These are phyloP conservation scores for Infundibulicybe gibba DNA, from an alignment of 768 basidiomycete genomes.

Conservation along the genomic window DNA sequence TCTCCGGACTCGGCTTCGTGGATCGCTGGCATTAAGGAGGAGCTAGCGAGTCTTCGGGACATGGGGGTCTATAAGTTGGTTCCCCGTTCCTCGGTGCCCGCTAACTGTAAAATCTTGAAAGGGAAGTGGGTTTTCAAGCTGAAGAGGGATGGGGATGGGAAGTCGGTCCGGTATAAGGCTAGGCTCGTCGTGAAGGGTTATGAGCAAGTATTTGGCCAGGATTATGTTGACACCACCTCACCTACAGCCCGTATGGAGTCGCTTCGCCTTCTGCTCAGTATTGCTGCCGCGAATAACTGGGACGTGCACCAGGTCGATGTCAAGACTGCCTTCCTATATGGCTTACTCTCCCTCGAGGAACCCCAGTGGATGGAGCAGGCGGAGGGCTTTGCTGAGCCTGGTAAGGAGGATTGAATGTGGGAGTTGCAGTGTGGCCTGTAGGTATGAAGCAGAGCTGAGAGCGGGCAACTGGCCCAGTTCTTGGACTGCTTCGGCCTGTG, in stretches of 20 bases:
- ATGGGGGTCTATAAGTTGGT: conserved; percentile 24
- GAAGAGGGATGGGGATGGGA: conserved; percentile 24
- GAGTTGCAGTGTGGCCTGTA: conserved; percentile 14
- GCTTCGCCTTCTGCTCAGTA: conserved; percentile 20
- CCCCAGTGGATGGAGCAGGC: conserved; percentile 33
- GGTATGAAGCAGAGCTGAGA: conserved; percentile 25
- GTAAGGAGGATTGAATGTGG: conserved; percentile 12
- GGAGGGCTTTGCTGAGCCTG: conserved; percentile 14
- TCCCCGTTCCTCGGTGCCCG: conserved; percentile 10
- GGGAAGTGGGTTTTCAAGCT: conserved; percentile 21
- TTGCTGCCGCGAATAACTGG: conserved; percentile 19
- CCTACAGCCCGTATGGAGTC: conserved; percentile 21
- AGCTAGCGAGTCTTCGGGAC: conserved; percentile 18
- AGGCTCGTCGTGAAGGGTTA: conserved; percentile 27
- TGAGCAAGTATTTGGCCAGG: conserved; percentile 20
- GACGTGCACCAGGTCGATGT: conserved; percentile 28
- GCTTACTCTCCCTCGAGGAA: conserved; percentile 15
- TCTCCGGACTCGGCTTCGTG: conserved; percentile 15
- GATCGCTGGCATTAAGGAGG: conserved; percentile 12
- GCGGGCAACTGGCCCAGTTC: conserved; percentile 4
- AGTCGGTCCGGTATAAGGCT: conserved; percentile 25
- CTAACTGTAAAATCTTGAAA: conserved; percentile 22
- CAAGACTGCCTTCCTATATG: conserved; percentile 19
- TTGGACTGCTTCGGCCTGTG: background rate
- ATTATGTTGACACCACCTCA: conserved; percentile 19